Percentiles rank a stretch among this genome's conserved stretches.
Conservation (phyloP, 257 asterid species). For the Capsicum baccatum region DNA sequence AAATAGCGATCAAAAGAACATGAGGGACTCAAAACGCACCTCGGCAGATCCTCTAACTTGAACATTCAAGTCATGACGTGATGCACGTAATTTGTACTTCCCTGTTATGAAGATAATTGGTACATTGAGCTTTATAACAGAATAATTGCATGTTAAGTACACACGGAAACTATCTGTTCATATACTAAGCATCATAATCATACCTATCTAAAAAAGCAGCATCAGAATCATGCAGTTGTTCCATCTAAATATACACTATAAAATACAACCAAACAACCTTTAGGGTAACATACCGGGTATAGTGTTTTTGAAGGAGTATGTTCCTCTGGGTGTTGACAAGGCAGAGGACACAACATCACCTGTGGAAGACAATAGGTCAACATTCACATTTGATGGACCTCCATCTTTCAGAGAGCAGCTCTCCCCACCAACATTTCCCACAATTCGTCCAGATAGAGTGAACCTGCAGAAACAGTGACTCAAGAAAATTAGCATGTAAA, state of each 20-base stretch:
- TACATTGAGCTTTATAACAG: constrained; percentile 27
- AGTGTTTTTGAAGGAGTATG: constrained; percentile 68
- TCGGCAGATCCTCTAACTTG: constrained; percentile 80
- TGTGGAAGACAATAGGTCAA: constrained; percentile 72
- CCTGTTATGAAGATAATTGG: constrained; percentile 55
- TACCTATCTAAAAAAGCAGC: background rate
- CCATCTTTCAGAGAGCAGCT: constrained; percentile 67
- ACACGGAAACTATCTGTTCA: background rate
- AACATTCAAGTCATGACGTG: constrained; percentile 70
- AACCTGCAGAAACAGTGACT: constrained; percentile 59
- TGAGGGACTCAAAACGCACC: constrained; percentile 48
- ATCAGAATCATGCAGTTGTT: constrained; percentile 8
- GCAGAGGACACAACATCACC: constrained; percentile 77
- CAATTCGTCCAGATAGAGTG: constrained; percentile 74
- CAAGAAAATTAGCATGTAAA: constrained; percentile 31
- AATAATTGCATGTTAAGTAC: constrained; percentile 23
- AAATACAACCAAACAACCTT: constrained; percentile 36
- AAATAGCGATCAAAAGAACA: background rate
- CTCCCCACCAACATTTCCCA: constrained; percentile 85
- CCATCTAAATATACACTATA: constrained; percentile 30
- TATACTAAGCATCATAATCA: background rate
- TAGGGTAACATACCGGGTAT: constrained; percentile 61
- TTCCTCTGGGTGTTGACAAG: constrained; percentile 74
- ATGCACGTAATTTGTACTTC: constrained; percentile 74
- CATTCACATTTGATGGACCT: constrained; percentile 84